phyloP scores from a whole-genome alignment of 805 yeast genomes.

The Kazachstania psychrophila region DNA sequence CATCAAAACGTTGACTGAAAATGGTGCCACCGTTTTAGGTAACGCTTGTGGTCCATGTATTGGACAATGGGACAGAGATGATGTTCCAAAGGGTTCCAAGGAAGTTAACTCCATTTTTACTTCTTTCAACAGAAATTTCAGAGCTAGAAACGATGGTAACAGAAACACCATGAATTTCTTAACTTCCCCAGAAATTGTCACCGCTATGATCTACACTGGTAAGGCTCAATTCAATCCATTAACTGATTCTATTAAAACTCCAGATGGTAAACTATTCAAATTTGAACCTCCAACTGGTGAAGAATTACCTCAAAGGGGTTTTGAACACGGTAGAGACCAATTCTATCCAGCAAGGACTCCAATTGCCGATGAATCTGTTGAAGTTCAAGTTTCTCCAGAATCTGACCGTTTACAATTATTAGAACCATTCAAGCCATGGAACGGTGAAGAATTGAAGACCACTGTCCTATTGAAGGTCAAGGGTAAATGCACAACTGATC shows the following conservation, averaged over 20 bases:
- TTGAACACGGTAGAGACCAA: constrained; percentile 60
- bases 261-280: constrained; percentile 63
- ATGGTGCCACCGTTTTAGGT: constrained; percentile 88
- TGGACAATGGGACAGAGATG: constrained; percentile 98
- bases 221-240: constrained; percentile 86
- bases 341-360: constrained; percentile 72
- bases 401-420: constrained; percentile 86
- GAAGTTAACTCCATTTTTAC: constrained; percentile 87
- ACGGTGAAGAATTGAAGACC: constrained; percentile 71
- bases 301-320: constrained; percentile 76
- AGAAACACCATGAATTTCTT: constrained; percentile 94
- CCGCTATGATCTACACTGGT: constrained; percentile 94
- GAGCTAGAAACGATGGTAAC: constrained; percentile 97
- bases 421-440: constrained; percentile 83
- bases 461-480: constrained; percentile 80
- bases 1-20: constrained; percentile 66
- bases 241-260: constrained; percentile 68
- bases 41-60: constrained; percentile 99
- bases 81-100: constrained; percentile 51
- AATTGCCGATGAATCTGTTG: constrained; percentile 47
- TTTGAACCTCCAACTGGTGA: constrained; percentile 75
- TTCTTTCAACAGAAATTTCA: constrained; percentile 94
- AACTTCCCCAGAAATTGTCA: constrained; percentile 97
- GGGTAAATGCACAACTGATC: constrained; percentile 98
- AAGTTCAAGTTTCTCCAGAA: constrained; percentile 68